Conservation (phyloP, 176 grass and related monocot species). For the Paspalum vaginatum region DNA sequence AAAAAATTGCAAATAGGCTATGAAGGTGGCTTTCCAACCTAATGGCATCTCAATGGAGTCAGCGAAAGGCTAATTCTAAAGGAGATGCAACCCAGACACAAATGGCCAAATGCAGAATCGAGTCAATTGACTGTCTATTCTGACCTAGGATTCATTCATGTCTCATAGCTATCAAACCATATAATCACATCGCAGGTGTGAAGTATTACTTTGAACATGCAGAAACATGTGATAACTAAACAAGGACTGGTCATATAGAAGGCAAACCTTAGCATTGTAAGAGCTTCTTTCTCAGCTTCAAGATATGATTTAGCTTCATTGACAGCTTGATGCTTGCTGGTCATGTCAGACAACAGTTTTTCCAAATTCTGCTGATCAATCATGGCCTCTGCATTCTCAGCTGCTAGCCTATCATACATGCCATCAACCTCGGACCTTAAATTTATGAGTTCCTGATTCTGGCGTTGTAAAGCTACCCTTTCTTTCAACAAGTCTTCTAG, state of each 20-base stretch:
- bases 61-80: neutral
- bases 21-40: neutral
- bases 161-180: neutral
- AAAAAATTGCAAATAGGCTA: neutral
- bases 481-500: conserved; percentile 65
- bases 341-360: conserved; percentile 52
- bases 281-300: conserved; percentile 88
- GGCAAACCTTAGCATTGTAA: conserved; percentile 82
- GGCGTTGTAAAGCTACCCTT: conserved; percentile 57
- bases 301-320: conserved; percentile 75
- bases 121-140: neutral
- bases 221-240: conserved; percentile 8
- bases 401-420: conserved; percentile 60
- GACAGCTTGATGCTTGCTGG: conserved; percentile 61
- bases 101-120: neutral
- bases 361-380: conserved; percentile 60
- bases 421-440: conserved; percentile 76
- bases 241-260: conserved; percentile 10
- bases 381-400: conserved; percentile 56
- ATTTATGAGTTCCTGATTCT: conserved; percentile 51
- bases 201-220: neutral
- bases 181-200: neutral
- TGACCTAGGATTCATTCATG: neutral
- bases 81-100: neutral
- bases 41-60: conserved; percentile 6